These are phyloP conservation scores for Sporodiniella umbellata DNA, from an alignment of 371 early-diverging fungal species.

Conservation along the genomic window DNA sequence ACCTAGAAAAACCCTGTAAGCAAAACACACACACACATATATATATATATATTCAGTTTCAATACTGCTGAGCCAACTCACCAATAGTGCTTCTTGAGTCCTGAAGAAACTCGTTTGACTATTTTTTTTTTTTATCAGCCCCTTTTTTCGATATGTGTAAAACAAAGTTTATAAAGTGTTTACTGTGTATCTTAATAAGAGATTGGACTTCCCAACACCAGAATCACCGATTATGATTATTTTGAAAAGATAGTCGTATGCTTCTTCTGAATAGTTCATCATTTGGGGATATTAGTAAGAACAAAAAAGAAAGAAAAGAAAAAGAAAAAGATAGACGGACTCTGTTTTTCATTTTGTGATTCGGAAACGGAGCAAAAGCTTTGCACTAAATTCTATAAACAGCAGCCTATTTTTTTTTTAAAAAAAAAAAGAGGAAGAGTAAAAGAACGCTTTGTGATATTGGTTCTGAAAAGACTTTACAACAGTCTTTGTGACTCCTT, in stretches of 20 bases:
- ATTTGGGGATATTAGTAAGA: not conserved
- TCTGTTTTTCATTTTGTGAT: not conserved
- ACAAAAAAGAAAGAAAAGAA: not conserved
- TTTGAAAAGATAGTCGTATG: conserved; percentile 86
- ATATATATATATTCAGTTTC: not conserved
- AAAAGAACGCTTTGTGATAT: too few species aligned
- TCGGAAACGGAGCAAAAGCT: too few species aligned
- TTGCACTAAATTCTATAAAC: too few species aligned
- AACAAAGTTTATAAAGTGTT: not conserved
- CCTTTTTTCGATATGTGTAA: not conserved
- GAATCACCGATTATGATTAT: conserved; percentile 86
- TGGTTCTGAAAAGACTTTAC: too few species aligned
- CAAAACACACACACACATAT: not conserved
- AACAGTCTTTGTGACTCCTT: too few species aligned
- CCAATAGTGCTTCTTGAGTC: conserved; percentile 22
- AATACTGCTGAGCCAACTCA: not conserved
- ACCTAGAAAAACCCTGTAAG: conserved; percentile 17
- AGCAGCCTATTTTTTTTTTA: too few species aligned
- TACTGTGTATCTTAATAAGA: conserved; percentile 88
- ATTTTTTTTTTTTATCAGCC: not conserved
- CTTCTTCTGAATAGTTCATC: conserved; percentile 55
- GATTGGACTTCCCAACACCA: conserved; percentile 97
- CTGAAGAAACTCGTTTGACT: conserved; percentile 20
- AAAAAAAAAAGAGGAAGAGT: too few species aligned
- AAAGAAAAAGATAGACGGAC: not conserved